Percentiles rank a stretch among this genome's conserved stretches.
Conservation (phyloP, 192 early-diverging fungal species). For the Neocallimastix lanati region DNA sequence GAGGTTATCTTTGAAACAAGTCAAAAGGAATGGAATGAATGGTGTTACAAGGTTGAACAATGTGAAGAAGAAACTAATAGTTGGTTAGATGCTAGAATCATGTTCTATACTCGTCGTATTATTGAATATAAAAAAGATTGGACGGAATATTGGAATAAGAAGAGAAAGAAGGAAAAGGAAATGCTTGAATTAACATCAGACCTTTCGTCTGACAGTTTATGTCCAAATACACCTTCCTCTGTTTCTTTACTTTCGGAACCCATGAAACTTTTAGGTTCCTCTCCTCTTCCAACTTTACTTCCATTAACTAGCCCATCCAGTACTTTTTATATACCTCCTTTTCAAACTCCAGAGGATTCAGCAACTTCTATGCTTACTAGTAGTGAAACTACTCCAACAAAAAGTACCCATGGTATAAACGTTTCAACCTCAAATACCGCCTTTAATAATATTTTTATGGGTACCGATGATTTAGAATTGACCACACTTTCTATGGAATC, state of each 20-base stretch:
- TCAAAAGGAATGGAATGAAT: not conserved
- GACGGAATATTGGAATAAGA: not conserved
- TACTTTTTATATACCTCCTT: not conserved
- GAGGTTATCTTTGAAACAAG: not conserved
- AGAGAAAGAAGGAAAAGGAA: not conserved
- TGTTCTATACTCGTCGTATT: not conserved
- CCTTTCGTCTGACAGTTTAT: not conserved
- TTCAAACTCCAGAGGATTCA: not conserved
- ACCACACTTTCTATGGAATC: not conserved
- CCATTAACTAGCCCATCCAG: not conserved
- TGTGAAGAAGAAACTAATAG: not conserved
- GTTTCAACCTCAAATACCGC: not conserved
- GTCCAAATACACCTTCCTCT: not conserved
- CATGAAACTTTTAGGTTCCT: not conserved
- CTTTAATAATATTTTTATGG: not conserved
- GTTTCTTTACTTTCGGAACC: not conserved
- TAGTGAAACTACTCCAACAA: not conserved
- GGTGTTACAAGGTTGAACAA: not conserved
- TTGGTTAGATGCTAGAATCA: not conserved
- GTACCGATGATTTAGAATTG: not conserved
- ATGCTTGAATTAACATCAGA: not conserved
- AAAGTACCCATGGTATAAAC: not conserved
- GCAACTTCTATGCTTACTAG: not conserved
- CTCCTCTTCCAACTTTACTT: not conserved
- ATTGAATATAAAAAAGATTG: not conserved